These are phyloP conservation scores for Pinus albicaulis DNA, from an alignment of 75 land plant genomes.

Conservation along the genomic window DNA sequence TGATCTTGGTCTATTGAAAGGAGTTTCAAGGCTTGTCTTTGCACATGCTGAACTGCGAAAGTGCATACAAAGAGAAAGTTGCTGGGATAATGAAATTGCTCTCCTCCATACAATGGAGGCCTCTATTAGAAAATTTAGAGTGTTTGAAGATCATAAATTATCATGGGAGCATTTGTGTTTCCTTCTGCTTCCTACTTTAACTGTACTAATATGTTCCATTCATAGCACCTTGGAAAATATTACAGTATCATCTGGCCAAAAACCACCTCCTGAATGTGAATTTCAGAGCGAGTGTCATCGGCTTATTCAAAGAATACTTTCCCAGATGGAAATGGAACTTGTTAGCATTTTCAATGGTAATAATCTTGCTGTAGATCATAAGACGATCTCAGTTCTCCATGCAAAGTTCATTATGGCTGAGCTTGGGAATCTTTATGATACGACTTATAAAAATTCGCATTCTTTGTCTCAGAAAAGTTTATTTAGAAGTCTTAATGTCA, in stretches of 20 bases:
- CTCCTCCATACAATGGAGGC: slow-evolving; percentile 1
- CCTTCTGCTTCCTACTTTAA: background rate
- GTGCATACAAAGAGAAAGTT: slow-evolving; percentile 7
- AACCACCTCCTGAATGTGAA: background rate
- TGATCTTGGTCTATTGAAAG: background rate
- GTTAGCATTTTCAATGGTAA: background rate
- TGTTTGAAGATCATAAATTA: background rate
- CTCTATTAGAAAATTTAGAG: background rate
- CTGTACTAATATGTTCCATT: background rate
- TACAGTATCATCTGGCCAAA: background rate
- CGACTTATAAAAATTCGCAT: background rate
- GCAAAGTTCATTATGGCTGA: slow-evolving; percentile 1
- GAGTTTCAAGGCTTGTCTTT: background rate
- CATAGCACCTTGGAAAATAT: background rate
- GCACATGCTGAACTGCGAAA: background rate
- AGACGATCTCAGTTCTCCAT: background rate
- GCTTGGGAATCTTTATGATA: background rate
- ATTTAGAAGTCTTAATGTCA: background rate
- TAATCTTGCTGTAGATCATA: background rate
- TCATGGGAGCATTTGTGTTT: background rate
- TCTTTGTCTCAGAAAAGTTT: background rate
- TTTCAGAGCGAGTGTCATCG: background rate
- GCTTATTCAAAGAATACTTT: background rate
- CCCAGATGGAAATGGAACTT: background rate
- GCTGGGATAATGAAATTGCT: background rate